Conservation (phyloP, 495 filamentous ascomycete genomes). For the Neurospora tetrasperma region DNA sequence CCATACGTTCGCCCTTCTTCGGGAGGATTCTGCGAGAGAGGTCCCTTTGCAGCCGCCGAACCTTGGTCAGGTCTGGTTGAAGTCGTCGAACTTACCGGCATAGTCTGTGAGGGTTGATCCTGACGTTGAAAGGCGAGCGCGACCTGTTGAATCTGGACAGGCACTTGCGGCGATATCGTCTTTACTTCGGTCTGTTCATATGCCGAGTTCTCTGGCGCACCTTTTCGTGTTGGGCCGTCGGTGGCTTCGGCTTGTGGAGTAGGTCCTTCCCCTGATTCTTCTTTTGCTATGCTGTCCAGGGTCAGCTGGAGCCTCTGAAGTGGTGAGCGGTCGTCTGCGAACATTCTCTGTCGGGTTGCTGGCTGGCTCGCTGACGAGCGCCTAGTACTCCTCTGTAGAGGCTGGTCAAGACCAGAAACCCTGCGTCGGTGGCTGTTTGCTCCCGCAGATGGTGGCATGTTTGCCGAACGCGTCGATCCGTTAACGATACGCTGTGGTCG, state of each 20-base stretch:
- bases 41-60: constrained; percentile 13
- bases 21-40: constrained; percentile 27
- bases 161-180: constrained; percentile 14
- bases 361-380: constrained; percentile 11
- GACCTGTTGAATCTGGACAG: constrained; percentile 11
- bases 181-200: constrained; percentile 9
- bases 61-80: constrained; percentile 11
- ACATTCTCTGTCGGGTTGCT: constrained; percentile 35
- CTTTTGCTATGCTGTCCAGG: constrained; percentile 75
- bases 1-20: constrained; percentile 24
- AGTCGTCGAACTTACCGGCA: constrained; percentile 8
- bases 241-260: constrained; percentile 64
- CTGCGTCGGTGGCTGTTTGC: constrained; percentile 17
- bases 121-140: constrained; percentile 7
- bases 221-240: constrained; percentile 45
- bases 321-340: constrained; percentile 73
- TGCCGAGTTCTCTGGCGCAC: constrained; percentile 19
- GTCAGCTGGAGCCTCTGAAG: constrained; percentile 85
- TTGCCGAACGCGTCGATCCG: constrained; percentile 10
- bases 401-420: constrained; percentile 21
- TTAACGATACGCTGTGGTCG: constrained; percentile 16
- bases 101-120: background rate
- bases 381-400: constrained; percentile 16
- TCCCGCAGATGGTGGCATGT: constrained; percentile 5
- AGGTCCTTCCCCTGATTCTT: constrained; percentile 58